Conservation (phyloP, 495 filamentous ascomycete genomes). For the Penicillium argentinense region DNA sequence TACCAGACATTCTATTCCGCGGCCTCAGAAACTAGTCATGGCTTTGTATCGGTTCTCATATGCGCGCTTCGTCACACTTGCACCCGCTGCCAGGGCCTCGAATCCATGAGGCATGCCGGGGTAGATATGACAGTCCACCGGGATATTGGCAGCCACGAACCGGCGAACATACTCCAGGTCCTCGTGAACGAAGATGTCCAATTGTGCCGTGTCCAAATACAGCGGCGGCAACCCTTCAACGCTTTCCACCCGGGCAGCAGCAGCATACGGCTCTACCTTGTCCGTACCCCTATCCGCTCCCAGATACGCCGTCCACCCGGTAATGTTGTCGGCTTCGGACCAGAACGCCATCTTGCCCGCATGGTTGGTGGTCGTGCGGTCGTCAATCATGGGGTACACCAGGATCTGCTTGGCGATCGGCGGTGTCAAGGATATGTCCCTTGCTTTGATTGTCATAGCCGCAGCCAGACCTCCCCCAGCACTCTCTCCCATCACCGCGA, state of each 20-base stretch:
- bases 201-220: slow-evolving; percentile 24
- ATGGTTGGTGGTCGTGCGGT: slow-evolving; percentile 18
- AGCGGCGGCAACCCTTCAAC: slow-evolving; percentile 26
- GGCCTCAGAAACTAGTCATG: slow-evolving; percentile 7
- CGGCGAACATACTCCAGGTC: slow-evolving; percentile 19
- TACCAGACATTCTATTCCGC: not conserved
- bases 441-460: slow-evolving; percentile 37
- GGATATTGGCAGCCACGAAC: slow-evolving; percentile 21
- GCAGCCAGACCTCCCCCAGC: slow-evolving; percentile 58
- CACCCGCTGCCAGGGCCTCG: slow-evolving; percentile 16
- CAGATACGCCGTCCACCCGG: slow-evolving; percentile 29
- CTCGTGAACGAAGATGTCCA: slow-evolving; percentile 31
- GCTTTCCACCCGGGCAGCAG: slow-evolving; percentile 19
- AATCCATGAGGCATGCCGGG: slow-evolving; percentile 30
- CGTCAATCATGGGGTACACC: slow-evolving; percentile 53
- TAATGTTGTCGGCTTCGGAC: slow-evolving; percentile 24
- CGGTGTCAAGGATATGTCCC: slow-evolving; percentile 38
- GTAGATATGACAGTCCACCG: slow-evolving; percentile 30
- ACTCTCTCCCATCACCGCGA: slow-evolving; percentile 38
- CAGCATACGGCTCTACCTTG: slow-evolving; percentile 19
- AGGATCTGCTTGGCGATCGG: slow-evolving; percentile 47
- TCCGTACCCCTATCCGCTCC: slow-evolving; percentile 19
- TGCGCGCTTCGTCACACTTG: not conserved
- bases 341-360: slow-evolving; percentile 15
- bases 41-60: slow-evolving; percentile 13